Evolutionary conservation across 257 asterid genomes (phyloP).

Genomic region (Linaria vulgaris): DNA sequence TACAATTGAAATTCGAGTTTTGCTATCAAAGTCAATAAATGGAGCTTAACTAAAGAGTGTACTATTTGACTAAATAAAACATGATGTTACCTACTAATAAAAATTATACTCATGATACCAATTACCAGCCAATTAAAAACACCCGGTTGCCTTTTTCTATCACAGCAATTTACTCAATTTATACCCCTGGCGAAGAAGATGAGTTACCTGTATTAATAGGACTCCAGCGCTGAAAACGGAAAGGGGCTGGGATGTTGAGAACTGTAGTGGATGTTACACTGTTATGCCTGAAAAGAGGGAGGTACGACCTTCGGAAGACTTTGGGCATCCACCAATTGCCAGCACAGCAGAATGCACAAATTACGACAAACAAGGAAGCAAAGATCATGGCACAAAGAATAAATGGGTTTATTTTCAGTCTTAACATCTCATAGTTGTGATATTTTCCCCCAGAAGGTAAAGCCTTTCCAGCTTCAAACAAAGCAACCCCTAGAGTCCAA

Average conservation of each 20-base stretch:
- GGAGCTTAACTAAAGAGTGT: no score
- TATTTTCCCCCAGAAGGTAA: constrained; percentile 44
- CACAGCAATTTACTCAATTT: no score
- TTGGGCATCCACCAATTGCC: constrained; percentile 62
- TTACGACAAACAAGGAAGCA: constrained; percentile 62
- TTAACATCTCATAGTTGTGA: constrained; percentile 47
- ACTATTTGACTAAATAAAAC: no score
- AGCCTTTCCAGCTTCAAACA: constrained; percentile 87
- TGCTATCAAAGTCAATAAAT: no score
- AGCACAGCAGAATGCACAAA: constrained; percentile 52
- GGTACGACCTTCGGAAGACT: constrained; percentile 52
- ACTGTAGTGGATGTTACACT: constrained; percentile 55
- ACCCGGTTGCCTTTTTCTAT: no score
- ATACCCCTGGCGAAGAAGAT: background rate
- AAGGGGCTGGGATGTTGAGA: constrained; percentile 67
- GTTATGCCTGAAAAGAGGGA: constrained; percentile 69
- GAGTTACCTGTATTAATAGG: constrained; percentile 72
- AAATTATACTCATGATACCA: no score
- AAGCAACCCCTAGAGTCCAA: constrained; percentile 97
- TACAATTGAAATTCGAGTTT: no score
- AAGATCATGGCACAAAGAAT: constrained; percentile 45
- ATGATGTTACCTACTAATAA: no score
- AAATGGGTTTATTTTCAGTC: constrained; percentile 53
- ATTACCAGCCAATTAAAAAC: no score
- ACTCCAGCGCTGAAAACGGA: constrained; percentile 87